Percentiles rank a stretch among this genome's conserved stretches.
Evolutionary conservation across 768 basidiomycete genomes (phyloP).

Genomic region (Lenzites betulinus): DNA sequence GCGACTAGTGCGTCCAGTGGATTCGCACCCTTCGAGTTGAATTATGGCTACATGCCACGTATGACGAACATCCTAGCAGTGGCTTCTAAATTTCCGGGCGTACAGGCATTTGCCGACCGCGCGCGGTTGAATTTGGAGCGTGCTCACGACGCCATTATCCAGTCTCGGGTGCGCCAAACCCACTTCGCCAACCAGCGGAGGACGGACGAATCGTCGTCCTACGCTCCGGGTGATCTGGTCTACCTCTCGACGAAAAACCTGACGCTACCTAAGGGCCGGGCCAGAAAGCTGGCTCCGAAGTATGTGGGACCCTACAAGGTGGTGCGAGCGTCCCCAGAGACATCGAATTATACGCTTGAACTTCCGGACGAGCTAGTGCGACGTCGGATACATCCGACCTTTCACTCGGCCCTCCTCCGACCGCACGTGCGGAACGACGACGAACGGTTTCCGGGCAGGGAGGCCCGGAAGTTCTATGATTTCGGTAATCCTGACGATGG

Average conservation of each 20-base stretch:
- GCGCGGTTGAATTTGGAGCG: not conserved
- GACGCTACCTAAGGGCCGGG: too few species aligned
- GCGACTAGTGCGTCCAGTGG: not conserved
- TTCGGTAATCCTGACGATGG: not conserved
- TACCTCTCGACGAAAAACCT: too few species aligned
- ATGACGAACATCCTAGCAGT: not conserved
- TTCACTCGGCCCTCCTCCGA: not conserved
- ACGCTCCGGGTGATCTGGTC: too few species aligned
- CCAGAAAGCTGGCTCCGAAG: too few species aligned
- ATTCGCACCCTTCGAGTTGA: not conserved
- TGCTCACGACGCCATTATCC: not conserved
- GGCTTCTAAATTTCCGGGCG: not conserved
- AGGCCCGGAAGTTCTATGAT: not conserved
- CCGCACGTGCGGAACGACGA: not conserved
- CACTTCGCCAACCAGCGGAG: too few species aligned
- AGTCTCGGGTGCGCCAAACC: not conserved
- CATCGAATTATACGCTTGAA: too few species aligned
- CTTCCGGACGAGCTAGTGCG: too few species aligned
- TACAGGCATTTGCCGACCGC: not conserved
- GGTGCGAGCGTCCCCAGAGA: too few species aligned
- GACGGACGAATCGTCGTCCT: too few species aligned
- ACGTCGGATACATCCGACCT: not conserved
- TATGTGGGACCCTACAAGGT: too few species aligned
- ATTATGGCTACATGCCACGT: conserved; percentile 1
- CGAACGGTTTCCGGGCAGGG: not conserved